Evolutionary conservation across 257 asterid species (phyloP).

Genomic region (Buddleja alternifolia): DNA sequence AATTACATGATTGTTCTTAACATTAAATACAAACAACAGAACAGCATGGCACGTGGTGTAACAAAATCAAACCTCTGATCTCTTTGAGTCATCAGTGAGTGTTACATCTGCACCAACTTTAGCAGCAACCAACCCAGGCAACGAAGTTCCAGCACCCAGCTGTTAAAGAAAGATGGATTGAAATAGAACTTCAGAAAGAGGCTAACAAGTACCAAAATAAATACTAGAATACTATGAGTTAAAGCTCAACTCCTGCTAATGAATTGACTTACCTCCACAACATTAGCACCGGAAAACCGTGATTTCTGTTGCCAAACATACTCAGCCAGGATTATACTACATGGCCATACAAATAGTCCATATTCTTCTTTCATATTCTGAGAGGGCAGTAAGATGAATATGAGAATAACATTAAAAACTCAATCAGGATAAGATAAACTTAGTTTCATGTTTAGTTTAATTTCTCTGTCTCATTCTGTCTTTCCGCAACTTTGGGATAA

Average conservation of each 20-base stretch:
- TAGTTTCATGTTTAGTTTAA: neutral
- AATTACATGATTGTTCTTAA: constrained; percentile 1
- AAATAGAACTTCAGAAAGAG: constrained; percentile 21
- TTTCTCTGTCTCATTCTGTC: neutral
- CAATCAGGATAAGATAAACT: neutral
- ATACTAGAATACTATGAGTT: neutral
- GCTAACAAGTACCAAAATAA: neutral
- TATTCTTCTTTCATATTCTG: constrained; percentile 96
- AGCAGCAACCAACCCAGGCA: constrained; percentile 96
- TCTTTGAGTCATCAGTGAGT: constrained; percentile 64
- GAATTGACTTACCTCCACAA: constrained; percentile 62
- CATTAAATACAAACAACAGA: constrained; percentile 1
- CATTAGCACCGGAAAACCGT: constrained; percentile 71
- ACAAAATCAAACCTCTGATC: constrained; percentile 61
- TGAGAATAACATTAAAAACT: constrained; percentile 9
- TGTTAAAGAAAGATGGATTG: constrained; percentile 30
- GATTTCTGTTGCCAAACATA: constrained; percentile 84
- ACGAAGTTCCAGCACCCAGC: constrained; percentile 97
- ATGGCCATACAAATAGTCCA: constrained; percentile 95
- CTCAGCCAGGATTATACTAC: constrained; percentile 88
- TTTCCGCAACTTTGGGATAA: neutral
- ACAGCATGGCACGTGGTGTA: neutral
- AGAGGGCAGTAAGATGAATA: constrained; percentile 14
- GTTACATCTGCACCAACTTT: constrained; percentile 88
- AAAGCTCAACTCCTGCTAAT: neutral